Evolutionary conservation across 768 basidiomycete species (phyloP), one percentile per base, ranked within the genome.

Genomic region (Amanita fuliginea): DNA sequence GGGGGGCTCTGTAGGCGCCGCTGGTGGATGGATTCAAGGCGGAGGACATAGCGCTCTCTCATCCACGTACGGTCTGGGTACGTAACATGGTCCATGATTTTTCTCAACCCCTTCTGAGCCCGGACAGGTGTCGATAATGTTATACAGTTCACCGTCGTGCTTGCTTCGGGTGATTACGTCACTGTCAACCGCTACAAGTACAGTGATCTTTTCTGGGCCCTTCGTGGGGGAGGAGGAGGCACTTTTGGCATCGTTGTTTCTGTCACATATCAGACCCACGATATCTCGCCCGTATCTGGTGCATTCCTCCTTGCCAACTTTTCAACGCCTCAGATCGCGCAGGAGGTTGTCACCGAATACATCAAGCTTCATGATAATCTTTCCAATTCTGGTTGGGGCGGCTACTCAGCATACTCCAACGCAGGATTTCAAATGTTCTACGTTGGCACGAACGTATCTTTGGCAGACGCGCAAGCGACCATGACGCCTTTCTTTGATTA

Each of bases 181-280:
- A 66, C 55, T 3, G 69, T 63, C 18, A 78, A 77, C 54, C 53
- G 55, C 0, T 59, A 67, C 54, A 61, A 65, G 35, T 61, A 76
- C 51, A 11, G 60, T 3, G 72, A 78, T 47, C 64, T 78, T 4
- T 78, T 74, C 60, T 79, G 73, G 70, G 75, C 77, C 0, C 55
- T 47, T 4, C 46, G 46, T 13, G 46, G 46, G 10, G 46, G 46
- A 35, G 46, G 46, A 16, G 46, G 75, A 4, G 67, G 71, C 10
- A 77, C 72, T 0, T 77, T 63, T 41, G 76, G 72, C 6, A 63
- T 78, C 16, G 61, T 77, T 43, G 68, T 67, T 2, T 71, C 70
- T 1, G 69, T 67, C 4, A 75, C 75, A 0, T 76, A 77, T 53
- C 57, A 58, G 45, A 74, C 71, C 0, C 65, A 75, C 44, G 66